Conservation (phyloP, 2,329 filamentous ascomycete genomes). For the Beauveria asiatica region DNA sequence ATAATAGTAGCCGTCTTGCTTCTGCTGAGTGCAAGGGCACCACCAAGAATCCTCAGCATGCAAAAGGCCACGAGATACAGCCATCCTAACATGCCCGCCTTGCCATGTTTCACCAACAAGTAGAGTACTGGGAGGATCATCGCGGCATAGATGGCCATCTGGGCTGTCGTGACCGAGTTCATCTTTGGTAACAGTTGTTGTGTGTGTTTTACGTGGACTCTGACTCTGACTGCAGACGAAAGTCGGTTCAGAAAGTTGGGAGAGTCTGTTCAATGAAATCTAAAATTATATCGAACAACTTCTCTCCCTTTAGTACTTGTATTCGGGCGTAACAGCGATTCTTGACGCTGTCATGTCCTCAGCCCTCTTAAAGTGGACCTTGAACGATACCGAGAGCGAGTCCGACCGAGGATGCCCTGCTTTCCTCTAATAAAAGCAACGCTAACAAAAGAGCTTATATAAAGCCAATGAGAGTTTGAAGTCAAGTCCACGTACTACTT, state of each 20-base stretch:
- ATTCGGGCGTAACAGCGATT: neutral
- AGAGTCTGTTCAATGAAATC: neutral
- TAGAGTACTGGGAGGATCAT: slow-evolving; percentile 24
- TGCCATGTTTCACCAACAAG: slow-evolving; percentile 25
- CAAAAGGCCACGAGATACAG: slow-evolving; percentile 30
- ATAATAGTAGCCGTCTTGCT: slow-evolving; percentile 24
- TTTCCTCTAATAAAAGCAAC: neutral
- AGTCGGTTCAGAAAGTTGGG: neutral
- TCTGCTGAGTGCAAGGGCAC: slow-evolving; percentile 21
- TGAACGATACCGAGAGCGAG: slow-evolving; percentile 14
- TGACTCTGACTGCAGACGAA: neutral
- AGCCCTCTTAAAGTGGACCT: neutral
- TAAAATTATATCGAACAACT: neutral
- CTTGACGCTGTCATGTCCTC: neutral
- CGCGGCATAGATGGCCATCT: neutral
- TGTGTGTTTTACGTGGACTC: neutral
- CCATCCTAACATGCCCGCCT: slow-evolving; percentile 29
- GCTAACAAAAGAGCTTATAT: neutral
- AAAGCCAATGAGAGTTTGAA: neutral
- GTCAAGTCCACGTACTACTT: neutral
- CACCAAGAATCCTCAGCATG: slow-evolving; percentile 26
- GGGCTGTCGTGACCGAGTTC: slow-evolving; percentile 16
- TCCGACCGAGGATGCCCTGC: neutral
- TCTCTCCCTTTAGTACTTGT: neutral
- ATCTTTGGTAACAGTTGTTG: slow-evolving; percentile 3